Evolutionary conservation across 257 asterid species (phyloP).

Genomic region (Lycium barbarum): DNA sequence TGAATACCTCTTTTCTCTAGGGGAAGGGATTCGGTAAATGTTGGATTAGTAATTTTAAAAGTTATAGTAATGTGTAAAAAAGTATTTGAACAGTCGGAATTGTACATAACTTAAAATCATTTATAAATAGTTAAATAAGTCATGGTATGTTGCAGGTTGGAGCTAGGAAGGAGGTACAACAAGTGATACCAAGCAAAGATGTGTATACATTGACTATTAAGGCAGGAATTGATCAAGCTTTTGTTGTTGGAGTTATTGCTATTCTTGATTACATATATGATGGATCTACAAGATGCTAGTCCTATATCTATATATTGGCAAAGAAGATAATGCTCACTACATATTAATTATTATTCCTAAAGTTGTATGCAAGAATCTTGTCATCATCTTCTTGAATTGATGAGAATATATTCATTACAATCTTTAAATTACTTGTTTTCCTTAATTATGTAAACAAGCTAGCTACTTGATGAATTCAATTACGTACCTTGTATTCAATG

Average conservation of each 20-base stretch:
- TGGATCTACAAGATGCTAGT: slow-evolving; percentile 78
- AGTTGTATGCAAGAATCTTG: neutral
- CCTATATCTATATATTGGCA: neutral
- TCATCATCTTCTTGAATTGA: neutral
- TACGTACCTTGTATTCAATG: neutral
- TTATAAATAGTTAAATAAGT: neutral
- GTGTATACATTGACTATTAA: slow-evolving; percentile 68
- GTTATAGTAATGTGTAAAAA: too few species aligned
- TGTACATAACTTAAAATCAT: neutral
- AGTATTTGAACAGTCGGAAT: too few species aligned
- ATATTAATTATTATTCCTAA: neutral
- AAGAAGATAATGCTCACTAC: slow-evolving; percentile 11
- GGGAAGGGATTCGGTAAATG: too few species aligned
- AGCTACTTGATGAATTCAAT: neutral
- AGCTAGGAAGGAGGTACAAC: slow-evolving; percentile 51
- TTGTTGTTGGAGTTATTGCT: slow-evolving; percentile 81
- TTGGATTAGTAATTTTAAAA: too few species aligned
- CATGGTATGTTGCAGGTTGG: slow-evolving; percentile 58
- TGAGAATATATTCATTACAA: neutral
- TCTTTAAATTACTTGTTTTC: neutral
- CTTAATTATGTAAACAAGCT: neutral
- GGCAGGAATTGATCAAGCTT: slow-evolving; percentile 85
- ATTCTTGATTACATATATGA: slow-evolving; percentile 86
- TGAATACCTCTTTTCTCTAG: too few species aligned
- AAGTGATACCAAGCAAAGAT: slow-evolving; percentile 60